Evolutionary conservation across 2,329 filamentous ascomycete species (phyloP).

Genomic region (Hymenoscyphus linearis): DNA sequence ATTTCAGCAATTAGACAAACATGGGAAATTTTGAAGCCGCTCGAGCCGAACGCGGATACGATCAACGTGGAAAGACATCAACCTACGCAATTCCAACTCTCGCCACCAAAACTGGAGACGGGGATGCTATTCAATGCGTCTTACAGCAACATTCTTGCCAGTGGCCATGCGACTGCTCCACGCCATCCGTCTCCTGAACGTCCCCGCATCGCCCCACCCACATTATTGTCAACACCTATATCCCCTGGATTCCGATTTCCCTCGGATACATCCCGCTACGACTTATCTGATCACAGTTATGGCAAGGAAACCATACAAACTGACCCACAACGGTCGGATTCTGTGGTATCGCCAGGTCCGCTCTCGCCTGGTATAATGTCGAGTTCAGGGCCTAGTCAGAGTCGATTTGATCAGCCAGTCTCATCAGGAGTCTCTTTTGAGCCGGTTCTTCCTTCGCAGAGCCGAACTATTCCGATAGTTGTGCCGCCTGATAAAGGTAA

Average conservation of each 20-base stretch:
- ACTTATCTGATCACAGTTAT: constrained; percentile 13
- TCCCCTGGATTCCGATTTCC: constrained; percentile 16
- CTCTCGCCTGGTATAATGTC: constrained; percentile 14
- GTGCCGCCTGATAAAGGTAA: constrained; percentile 25
- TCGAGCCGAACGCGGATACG: constrained; percentile 35
- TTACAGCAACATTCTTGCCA: constrained; percentile 15
- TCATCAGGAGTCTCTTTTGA: constrained; percentile 23
- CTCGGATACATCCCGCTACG: constrained; percentile 16
- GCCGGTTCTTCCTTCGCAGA: constrained; percentile 10
- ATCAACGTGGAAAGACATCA: constrained; percentile 37
- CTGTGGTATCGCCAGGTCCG: constrained; percentile 6
- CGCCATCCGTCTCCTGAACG: constrained; percentile 14
- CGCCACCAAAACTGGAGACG: constrained; percentile 29
- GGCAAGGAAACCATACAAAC: constrained; percentile 15
- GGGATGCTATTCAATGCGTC: constrained; percentile 17
- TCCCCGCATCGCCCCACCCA: constrained; percentile 15
- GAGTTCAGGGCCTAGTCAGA: constrained; percentile 7
- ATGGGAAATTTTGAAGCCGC: constrained; percentile 35
- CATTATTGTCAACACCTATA: constrained; percentile 16
- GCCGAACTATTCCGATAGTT: constrained; percentile 13
- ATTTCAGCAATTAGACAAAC: constrained; percentile 33
- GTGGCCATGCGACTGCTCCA: constrained; percentile 13
- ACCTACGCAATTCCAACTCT: constrained; percentile 33
- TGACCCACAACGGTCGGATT: constrained; percentile 1
- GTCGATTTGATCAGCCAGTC: constrained; percentile 10